Conservation (phyloP, 1,284 basidiomycete species). For the Anthracocystis setariae region DNA sequence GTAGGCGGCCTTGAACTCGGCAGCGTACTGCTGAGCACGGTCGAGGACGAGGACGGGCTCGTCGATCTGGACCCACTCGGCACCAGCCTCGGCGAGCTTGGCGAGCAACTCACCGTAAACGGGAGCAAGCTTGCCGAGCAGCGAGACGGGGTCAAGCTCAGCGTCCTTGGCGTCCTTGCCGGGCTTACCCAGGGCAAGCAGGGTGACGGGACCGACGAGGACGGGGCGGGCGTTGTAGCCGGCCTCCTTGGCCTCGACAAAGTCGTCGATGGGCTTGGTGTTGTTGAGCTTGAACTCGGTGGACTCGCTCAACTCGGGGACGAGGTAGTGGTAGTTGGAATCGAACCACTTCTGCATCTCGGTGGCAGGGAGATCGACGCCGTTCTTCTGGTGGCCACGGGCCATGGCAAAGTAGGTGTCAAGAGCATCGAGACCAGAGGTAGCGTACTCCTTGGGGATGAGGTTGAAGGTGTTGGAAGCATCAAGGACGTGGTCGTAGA, state of each 20-base stretch:
- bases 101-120: conserved; percentile 90
- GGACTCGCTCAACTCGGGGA: conserved; percentile 91
- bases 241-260: conserved; percentile 89
- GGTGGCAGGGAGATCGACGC: conserved; percentile 94
- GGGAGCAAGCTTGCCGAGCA: conserved; percentile 88
- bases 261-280: conserved; percentile 90
- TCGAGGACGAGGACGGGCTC: conserved; percentile 97
- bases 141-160: conserved; percentile 88
- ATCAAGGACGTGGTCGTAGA: conserved; percentile 99
- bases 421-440: conserved; percentile 85
- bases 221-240: conserved; percentile 95
- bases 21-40: conserved; percentile 80
- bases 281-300: conserved; percentile 96
- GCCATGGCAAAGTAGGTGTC: conserved; percentile 95
- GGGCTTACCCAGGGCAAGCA: conserved; percentile 92
- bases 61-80: conserved; percentile 93
- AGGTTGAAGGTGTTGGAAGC: conserved; percentile 96
- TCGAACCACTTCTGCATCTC: conserved; percentile 99
- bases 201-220: conserved; percentile 93
- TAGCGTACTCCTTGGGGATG: conserved; percentile 92
- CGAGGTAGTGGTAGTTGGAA: conserved; percentile 99
- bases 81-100: conserved; percentile 92
- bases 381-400: conserved; percentile 90
- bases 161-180: conserved; percentile 81
- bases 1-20: conserved; percentile 85